Evolutionary conservation across 345 rosid species (phyloP).

Genomic region (Euphorbia lathyris): DNA sequence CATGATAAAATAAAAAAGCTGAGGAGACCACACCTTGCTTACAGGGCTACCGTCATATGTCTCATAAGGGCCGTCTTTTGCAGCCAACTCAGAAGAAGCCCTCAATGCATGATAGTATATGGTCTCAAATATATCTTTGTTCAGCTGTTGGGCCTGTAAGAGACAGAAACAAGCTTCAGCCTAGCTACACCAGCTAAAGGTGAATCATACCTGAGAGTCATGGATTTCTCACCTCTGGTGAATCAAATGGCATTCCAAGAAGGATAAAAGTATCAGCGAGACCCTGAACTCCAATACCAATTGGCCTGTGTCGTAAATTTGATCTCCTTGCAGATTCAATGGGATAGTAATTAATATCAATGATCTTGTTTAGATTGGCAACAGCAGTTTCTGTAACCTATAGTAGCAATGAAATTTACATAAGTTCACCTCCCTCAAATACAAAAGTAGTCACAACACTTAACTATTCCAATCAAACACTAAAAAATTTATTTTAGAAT

Average conservation of each 20-base stretch:
- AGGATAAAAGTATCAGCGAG: conserved; percentile 90
- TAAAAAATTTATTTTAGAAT: neutral
- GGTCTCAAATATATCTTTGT: conserved; percentile 87
- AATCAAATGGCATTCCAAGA: conserved; percentile 88
- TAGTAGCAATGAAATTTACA: neutral
- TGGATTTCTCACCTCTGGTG: conserved; percentile 52
- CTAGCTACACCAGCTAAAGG: neutral
- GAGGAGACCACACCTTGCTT: conserved; percentile 56
- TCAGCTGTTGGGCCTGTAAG: conserved; percentile 71
- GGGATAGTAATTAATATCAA: conserved; percentile 83
- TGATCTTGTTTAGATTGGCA: conserved; percentile 67
- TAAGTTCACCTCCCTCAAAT: neutral
- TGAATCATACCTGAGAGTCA: neutral
- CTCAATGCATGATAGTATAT: conserved; percentile 77
- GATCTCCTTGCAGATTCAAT: conserved; percentile 78
- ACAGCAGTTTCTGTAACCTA: conserved; percentile 63
- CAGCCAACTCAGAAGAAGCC: conserved; percentile 68
- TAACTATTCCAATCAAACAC: neutral
- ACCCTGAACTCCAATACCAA: conserved; percentile 93
- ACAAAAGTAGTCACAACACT: neutral
- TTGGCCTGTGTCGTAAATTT: conserved; percentile 78
- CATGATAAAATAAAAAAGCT: neutral
- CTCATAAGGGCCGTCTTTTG: conserved; percentile 66
- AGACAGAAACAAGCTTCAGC: neutral
- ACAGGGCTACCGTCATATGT: conserved; percentile 77